Evolutionary conservation across 192 early-diverging fungal genomes (phyloP), one percentile per base, ranked within the genome.

Genomic region (Helicostylum pulchrum): DNA sequence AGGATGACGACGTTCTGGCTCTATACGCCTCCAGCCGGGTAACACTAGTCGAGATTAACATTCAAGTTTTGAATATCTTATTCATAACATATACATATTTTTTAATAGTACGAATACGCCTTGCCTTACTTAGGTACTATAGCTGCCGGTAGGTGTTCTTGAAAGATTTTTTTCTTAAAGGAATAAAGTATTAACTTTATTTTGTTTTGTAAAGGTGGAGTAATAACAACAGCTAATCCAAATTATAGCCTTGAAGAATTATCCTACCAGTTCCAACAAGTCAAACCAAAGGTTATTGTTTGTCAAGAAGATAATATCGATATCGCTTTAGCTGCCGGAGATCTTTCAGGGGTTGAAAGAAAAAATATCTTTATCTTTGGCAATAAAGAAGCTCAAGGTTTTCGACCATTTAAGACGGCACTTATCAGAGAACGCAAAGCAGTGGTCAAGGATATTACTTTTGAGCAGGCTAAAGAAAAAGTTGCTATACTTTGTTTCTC

Each of bases 221-320:
- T 87, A 2, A 72, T 88, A 30, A 86, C 90, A 2, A 80, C 88
- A 9, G 88, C 85, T 15, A 98, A 95, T 67, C 91, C 94, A 9
- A 77, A 77, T n/a, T 95, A 95, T 76, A 92, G 80, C 0, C 73
- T 72, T 15, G 73, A 80, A 46, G 95, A 98, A 66, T 67, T 95
- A 14, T 79, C 83, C 0, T 81, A 85, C 68, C 92, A 95, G 60
- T 75, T 98, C 32, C 52, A 77, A 17, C 82, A 89, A 48, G 81
- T 88, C 4, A 70, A 79, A 7, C 87, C 94, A 20, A 87, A 80
- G 15, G 75, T 80, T 14, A 68, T 96, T 9, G 77, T 98, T 50
- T 80, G 79, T 7, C 61, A 72, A 23, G 66, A 68, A 7, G 66
- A 64, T 2, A 67, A 68, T 49, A 12, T 71, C 20, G 31, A 67